These are phyloP conservation scores for Aspergillus fischeri DNA, from an alignment of 2,329 filamentous ascomycete genomes.

Conservation along the genomic window DNA sequence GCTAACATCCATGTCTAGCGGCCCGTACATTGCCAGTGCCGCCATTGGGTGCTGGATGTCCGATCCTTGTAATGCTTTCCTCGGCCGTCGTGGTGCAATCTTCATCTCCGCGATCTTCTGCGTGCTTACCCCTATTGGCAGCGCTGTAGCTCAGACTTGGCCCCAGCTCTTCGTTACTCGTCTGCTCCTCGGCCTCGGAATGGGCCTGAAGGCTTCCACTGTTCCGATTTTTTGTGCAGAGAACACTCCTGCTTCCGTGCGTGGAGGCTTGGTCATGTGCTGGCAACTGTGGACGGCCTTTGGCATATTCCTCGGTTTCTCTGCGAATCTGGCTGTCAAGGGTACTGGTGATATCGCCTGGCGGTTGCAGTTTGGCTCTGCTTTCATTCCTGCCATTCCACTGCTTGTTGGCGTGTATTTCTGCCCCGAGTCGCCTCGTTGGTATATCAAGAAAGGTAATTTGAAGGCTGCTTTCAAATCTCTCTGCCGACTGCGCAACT, in stretches of 20 bases:
- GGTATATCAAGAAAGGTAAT: constrained; percentile 63
- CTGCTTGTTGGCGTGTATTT: constrained; percentile 56
- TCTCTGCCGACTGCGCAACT: constrained; percentile 55
- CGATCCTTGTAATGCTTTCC: constrained; percentile 56
- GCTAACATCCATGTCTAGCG: constrained; percentile 23
- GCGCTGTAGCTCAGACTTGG: constrained; percentile 58
- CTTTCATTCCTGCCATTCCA: constrained; percentile 62
- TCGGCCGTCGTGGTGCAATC: constrained; percentile 62
- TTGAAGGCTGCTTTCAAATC: constrained; percentile 60
- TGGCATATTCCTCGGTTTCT: constrained; percentile 64
- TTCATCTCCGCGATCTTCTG: constrained; percentile 62
- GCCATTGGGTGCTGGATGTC: constrained; percentile 63
- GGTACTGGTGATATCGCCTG: constrained; percentile 57
- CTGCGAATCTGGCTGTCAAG: constrained; percentile 62
- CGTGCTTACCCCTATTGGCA: constrained; percentile 65
- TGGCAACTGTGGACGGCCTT: constrained; percentile 55
- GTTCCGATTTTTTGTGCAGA: constrained; percentile 54
- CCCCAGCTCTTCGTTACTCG: constrained; percentile 53
- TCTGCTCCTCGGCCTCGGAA: constrained; percentile 57
- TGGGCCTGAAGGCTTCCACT: constrained; percentile 59
- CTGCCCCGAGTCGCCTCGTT: constrained; percentile 63
- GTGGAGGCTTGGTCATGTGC: constrained; percentile 54
- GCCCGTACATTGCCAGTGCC: constrained; percentile 51
- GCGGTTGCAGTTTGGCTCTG: constrained; percentile 61
- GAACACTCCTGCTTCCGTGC: constrained; percentile 52